A percentile compares a stretch with the other conserved stretches of the same genome.
These are phyloP conservation scores for Malus hybrid DNA, from an alignment of 331 rosid species.

Conservation along the genomic window DNA sequence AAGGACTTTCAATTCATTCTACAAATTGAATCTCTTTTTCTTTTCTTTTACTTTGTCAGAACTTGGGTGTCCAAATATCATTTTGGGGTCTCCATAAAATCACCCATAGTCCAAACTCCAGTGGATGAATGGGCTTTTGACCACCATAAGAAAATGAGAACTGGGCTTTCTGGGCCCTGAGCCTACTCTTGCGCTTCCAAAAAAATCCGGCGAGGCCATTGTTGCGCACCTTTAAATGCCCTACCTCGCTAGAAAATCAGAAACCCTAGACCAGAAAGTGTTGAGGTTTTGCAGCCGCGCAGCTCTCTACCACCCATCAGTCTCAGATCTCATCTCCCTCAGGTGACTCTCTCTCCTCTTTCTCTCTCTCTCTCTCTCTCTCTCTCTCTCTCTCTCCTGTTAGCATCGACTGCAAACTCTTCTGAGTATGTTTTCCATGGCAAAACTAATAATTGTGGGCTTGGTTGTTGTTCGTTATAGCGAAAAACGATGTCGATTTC, in stretches of 20 bases:
- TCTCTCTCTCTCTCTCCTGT: neutral
- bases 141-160: neutral
- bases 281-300: slow-evolving; percentile 5
- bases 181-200: neutral
- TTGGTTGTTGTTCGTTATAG: neutral
- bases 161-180: neutral
- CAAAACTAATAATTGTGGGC: neutral
- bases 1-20: neutral
- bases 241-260: neutral
- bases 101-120: neutral
- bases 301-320: neutral
- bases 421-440: no score
- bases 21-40: neutral
- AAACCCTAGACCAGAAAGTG: slow-evolving; percentile 2
- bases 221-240: neutral
- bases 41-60: neutral
- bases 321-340: slow-evolving; percentile 5
- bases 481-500: slow-evolving; percentile 36
- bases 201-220: neutral
- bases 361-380: no score
- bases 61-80: neutral
- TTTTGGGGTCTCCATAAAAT: neutral
- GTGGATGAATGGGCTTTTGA: neutral
- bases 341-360: neutral
- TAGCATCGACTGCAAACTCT: neutral